phyloP scores from a whole-genome alignment of 495 filamentous ascomycete species.

The Penicillium subrubescens region DNA sequence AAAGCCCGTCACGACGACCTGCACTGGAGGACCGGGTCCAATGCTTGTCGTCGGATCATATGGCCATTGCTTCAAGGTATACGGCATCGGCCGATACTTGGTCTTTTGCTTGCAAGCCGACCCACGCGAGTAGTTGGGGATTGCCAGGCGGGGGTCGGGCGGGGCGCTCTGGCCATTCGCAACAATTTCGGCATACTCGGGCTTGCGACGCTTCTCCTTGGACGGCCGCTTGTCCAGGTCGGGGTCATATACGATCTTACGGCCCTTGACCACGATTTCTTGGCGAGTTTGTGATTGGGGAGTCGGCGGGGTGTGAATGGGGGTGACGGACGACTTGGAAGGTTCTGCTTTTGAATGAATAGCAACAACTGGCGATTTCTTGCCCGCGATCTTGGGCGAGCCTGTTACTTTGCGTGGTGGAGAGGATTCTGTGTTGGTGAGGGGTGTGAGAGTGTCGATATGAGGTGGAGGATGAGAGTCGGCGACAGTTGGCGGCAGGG shows the following conservation, averaged over 20 bases:
- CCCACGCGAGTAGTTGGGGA: constrained; percentile 59
- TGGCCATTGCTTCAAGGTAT: constrained; percentile 71
- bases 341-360: constrained; percentile 18
- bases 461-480: constrained; percentile 48
- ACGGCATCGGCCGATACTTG: constrained; percentile 73
- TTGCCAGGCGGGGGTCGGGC: constrained; percentile 75
- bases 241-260: constrained; percentile 74
- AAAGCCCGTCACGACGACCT: constrained; percentile 90
- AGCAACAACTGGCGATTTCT: constrained; percentile 19
- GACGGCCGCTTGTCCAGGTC: constrained; percentile 62
- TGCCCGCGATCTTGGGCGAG: constrained; percentile 46
- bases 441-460: constrained; percentile 68
- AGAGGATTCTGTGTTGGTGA: constrained; percentile 78
- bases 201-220: constrained; percentile 69
- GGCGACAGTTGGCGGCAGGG: constrained; percentile 20
- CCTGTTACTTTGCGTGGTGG: constrained; percentile 59
- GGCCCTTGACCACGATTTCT: constrained; percentile 64
- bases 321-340: constrained; percentile 44
- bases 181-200: constrained; percentile 72
- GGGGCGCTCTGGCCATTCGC: constrained; percentile 64
- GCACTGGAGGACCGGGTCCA: constrained; percentile 83
- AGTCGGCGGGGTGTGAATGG: constrained; percentile 52
- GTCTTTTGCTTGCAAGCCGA: constrained; percentile 68
- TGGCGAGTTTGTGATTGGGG: constrained; percentile 62
- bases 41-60: constrained; percentile 81